These are phyloP conservation scores for Paecilomyces sp. DNA, from an alignment of 2,329 filamentous ascomycete genomes.

Conservation along the genomic window DNA sequence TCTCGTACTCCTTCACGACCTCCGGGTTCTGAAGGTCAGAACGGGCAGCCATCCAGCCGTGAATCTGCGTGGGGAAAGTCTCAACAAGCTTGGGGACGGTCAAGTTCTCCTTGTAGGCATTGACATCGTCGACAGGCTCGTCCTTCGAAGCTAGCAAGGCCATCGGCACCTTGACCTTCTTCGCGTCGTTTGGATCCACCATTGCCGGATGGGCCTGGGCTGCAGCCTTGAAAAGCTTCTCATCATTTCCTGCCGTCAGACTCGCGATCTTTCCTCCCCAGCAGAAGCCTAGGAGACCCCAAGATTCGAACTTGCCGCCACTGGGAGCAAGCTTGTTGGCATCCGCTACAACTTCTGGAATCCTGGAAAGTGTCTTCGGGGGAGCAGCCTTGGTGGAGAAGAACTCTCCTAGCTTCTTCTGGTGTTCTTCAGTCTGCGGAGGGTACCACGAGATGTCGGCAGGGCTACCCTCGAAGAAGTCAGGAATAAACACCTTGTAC, in stretches of 20 bases:
- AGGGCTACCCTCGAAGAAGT: slow-evolving; percentile 78
- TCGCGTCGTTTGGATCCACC: slow-evolving; percentile 53
- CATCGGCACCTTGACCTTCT: slow-evolving; percentile 50
- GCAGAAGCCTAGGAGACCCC: slow-evolving; percentile 57
- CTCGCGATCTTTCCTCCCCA: slow-evolving; percentile 54
- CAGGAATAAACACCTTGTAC: slow-evolving; percentile 84
- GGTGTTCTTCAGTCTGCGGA: slow-evolving; percentile 53
- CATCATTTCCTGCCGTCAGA: slow-evolving; percentile 44
- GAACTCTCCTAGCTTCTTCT: slow-evolving; percentile 53
- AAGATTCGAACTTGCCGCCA: slow-evolving; percentile 38
- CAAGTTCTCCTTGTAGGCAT: slow-evolving; percentile 32
- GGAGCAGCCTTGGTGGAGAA: slow-evolving; percentile 51
- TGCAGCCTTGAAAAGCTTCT: slow-evolving; percentile 49
- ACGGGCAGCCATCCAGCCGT: slow-evolving; percentile 42
- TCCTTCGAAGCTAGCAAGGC: slow-evolving; percentile 52
- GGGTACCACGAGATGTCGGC: slow-evolving; percentile 56
- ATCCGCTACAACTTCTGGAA: slow-evolving; percentile 50
- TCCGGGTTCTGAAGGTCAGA: slow-evolving; percentile 31
- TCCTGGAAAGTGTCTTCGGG: slow-evolving; percentile 49
- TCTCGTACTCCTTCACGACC: slow-evolving; percentile 37
- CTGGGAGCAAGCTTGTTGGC: slow-evolving; percentile 40
- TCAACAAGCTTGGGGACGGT: slow-evolving; percentile 34
- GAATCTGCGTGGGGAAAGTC: slow-evolving; percentile 37
- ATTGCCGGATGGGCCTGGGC: slow-evolving; percentile 54
- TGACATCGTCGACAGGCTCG: slow-evolving; percentile 45